Percentiles rank a stretch among this genome's conserved stretches.
phyloP scores from a whole-genome alignment of 148 eudicot species.

The Tetragonia tetragonoides region DNA sequence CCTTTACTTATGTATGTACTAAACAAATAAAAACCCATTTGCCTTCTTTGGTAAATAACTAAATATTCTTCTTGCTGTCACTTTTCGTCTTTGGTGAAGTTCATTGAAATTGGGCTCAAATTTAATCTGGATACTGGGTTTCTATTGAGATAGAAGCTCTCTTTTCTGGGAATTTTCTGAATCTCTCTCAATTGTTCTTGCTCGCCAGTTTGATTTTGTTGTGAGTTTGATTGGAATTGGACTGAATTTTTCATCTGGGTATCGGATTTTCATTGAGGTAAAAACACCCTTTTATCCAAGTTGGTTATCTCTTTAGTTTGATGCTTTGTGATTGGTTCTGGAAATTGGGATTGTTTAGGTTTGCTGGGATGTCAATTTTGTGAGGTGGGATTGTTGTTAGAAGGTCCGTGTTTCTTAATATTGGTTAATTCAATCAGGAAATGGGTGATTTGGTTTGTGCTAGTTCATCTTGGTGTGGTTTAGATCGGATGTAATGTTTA shows the following conservation, averaged over 20 bases:
- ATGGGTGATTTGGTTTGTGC: neutral
- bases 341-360: neutral
- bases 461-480: neutral
- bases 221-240: conserved; percentile 2
- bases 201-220: neutral
- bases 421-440: neutral
- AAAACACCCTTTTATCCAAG: neutral
- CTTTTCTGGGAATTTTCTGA: neutral
- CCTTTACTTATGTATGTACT: no score
- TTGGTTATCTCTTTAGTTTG: neutral
- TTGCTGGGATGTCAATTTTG: neutral
- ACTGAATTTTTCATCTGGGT: neutral
- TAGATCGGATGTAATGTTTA: neutral
- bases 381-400: neutral
- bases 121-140: conserved; percentile 2
- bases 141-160: neutral
- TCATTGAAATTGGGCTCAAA: neutral
- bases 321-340: conserved; percentile 4
- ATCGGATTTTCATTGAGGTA: neutral
- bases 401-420: neutral
- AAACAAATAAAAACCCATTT: no score
- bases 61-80: neutral
- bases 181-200: neutral
- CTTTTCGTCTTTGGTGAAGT: conserved; percentile 3
- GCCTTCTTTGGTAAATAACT: neutral